phyloP scores from a whole-genome alignment of 2,329 filamentous ascomycete species.

The Penicillium sp. region DNA sequence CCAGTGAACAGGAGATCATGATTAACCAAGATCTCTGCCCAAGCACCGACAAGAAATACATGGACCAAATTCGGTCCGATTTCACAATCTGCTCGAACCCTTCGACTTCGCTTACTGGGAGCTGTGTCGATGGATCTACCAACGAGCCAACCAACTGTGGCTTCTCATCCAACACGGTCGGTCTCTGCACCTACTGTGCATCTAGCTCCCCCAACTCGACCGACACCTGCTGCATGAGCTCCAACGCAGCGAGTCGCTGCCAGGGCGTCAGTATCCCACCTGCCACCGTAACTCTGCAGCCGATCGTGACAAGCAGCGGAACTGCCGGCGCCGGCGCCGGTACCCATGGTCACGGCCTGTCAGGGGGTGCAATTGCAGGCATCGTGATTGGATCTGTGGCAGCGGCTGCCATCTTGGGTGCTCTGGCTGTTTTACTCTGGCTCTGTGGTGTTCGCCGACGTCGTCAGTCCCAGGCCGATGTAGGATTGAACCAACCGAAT shows the following conservation, averaged over 20 bases:
- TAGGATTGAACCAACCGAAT: conserved; percentile 84
- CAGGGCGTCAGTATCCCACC: conserved; percentile 70
- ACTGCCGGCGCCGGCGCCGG: conserved; percentile 37
- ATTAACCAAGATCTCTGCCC: conserved; percentile 69
- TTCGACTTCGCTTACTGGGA: conserved; percentile 66
- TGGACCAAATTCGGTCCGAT: conserved; percentile 78
- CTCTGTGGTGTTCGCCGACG: conserved; percentile 54
- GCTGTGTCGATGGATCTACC: conserved; percentile 67
- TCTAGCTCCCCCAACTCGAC: conserved; percentile 82
- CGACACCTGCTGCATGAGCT: conserved; percentile 87
- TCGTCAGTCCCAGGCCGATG: conserved; percentile 59
- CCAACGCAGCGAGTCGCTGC: conserved; percentile 69
- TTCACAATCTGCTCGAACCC: conserved; percentile 86
- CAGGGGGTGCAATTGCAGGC: conserved; percentile 84
- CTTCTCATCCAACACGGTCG: conserved; percentile 63
- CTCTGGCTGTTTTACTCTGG: conserved; percentile 57
- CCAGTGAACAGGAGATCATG: conserved; percentile 80
- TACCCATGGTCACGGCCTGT: conserved; percentile 50
- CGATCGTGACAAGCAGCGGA: conserved; percentile 58
- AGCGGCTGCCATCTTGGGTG: conserved; percentile 64
- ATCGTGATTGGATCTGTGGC: conserved; percentile 77
- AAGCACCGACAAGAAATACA: conserved; percentile 59
- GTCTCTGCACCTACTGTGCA: conserved; percentile 82
- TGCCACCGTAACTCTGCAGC: conserved; percentile 54
- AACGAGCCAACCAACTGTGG: conserved; percentile 90